Conservation (phyloP, 768 basidiomycete genomes). For the Suillus decipiens region DNA sequence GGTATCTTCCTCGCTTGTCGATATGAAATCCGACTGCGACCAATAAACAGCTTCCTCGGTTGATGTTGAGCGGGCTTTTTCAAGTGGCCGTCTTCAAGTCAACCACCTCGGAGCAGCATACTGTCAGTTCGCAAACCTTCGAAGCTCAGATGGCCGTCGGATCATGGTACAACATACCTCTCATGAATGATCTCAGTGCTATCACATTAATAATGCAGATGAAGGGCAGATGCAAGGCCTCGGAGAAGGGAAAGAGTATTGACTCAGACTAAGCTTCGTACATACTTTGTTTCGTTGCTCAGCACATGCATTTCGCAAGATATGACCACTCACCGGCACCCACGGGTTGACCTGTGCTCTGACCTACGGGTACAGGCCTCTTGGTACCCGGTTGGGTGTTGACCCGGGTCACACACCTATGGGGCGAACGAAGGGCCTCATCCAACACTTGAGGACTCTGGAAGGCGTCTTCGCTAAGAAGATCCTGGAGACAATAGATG, state of each 20-base stretch:
- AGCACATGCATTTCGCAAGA: not conserved
- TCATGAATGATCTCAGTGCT: constrained; percentile 11
- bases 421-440: no score
- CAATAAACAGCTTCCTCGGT: constrained; percentile 29
- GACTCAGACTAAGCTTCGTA: not conserved
- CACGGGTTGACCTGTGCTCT: not conserved
- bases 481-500: no score
- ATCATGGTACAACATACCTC: constrained; percentile 33
- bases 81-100: constrained; percentile 32
- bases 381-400: no score
- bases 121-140: constrained; percentile 37
- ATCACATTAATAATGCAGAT: constrained; percentile 9
- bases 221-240: not conserved
- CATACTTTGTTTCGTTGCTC: not conserved
- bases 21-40: no score
- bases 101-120: constrained; percentile 33
- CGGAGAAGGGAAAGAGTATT: not conserved
- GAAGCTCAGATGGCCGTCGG: constrained; percentile 33
- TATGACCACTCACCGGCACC: not conserved
- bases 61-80: constrained; percentile 40
- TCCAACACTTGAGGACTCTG: no score
- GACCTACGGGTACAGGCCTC: no score
- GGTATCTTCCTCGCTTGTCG: constrained; percentile 1
- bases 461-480: no score
- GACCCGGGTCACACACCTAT: no score